Evolutionary conservation across 345 rosid species (phyloP), one percentile per base, ranked within the genome.

Genomic region (Ceriops tagal): DNA sequence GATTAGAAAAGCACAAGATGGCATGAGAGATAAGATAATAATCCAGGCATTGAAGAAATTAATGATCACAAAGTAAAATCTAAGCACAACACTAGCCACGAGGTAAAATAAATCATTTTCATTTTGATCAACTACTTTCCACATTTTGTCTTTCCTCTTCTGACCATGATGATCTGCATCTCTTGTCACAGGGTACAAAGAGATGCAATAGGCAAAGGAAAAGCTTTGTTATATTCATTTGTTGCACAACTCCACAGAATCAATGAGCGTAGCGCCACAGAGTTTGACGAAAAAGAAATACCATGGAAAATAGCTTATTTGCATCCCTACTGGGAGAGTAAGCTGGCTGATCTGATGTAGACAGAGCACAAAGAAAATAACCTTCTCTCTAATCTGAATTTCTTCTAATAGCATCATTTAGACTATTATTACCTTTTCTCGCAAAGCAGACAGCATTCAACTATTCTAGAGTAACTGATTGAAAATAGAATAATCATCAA

Each of bases 21-120:
- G 10, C 47, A 43, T 21, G 52, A 62, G 13, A 52, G 31, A 34
- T 13, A 69, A 39, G 21, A n/a, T 39, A 67, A n/a, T 27, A 35
- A 37, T 20, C 56, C 34, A 31, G 70, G 35, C 26, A 61, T 56
- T 35, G 7, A 52, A 31, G 39, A 58, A 56, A 64, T 20, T 65
- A 34, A 57, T 24, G 11, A 15, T 21, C 28, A 9, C 18, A 27
- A 6, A 15, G 31, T 11, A 21, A 27, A 24, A 21, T 56, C 15
- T 3, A 34, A 24, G 59, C 28, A 27, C 31, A 4, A 56, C 26
- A 24, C 22, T 9, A 8, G 59, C 6, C 13, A 56, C 2, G 0
- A 24, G 30, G 31, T 24, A 27, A 56, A 56, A 56, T 8, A 56
- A 21, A 27, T 16, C 59, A 3, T 56, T 20, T 16, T 61, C 22